These are phyloP conservation scores for Citrullus colocynthis DNA, from an alignment of 306 rosid genomes.

Conservation along the genomic window DNA sequence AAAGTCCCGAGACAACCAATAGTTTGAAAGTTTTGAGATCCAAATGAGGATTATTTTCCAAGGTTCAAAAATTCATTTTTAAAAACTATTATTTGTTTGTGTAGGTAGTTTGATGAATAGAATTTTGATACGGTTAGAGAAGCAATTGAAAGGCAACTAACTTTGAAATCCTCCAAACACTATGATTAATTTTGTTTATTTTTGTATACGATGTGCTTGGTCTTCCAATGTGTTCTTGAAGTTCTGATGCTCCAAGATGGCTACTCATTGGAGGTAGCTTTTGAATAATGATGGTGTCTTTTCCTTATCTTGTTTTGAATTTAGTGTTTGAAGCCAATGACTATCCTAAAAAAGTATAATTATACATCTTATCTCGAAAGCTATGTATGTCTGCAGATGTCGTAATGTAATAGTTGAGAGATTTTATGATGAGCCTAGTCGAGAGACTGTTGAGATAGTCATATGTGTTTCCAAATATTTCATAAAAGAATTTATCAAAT, in stretches of 20 bases:
- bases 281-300: no score
- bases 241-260: no score
- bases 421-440: neutral
- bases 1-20: neutral
- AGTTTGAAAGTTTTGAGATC: neutral
- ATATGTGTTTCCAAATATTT: neutral
- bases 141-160: no score
- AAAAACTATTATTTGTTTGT: neutral
- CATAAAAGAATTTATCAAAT: neutral
- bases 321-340: neutral
- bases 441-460: neutral
- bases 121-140: neutral
- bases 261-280: no score
- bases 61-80: neutral
- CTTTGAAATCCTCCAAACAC: no score
- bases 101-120: neutral
- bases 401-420: neutral
- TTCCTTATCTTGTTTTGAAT: no score
- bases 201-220: neutral
- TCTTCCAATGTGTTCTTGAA: neutral
- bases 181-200: no score
- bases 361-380: neutral
- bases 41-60: neutral
- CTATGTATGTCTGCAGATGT: neutral
- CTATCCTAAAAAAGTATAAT: neutral